A percentile compares a stretch with the other conserved stretches of the same genome.
Conservation (phyloP, 1,284 basidiomycete genomes). For the Pisolithus thermaeus region DNA sequence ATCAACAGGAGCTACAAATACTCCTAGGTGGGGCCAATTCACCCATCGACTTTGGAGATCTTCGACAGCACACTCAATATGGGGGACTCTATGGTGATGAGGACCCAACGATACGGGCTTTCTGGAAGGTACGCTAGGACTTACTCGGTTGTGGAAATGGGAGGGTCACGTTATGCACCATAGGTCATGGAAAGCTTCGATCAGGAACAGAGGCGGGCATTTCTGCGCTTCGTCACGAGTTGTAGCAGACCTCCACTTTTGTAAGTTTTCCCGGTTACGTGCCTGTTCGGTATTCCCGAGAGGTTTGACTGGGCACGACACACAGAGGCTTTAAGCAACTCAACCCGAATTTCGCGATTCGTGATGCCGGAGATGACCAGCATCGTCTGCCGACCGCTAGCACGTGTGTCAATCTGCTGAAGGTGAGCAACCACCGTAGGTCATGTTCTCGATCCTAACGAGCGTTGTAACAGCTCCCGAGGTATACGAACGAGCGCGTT, state of each 20-base stretch:
- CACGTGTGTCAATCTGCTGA: constrained; percentile 85
- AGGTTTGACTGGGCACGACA: not conserved
- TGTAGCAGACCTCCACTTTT: constrained; percentile 85
- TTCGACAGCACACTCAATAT: constrained; percentile 71
- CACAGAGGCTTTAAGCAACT: constrained; percentile 83
- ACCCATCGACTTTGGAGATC: constrained; percentile 78
- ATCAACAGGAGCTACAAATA: constrained; percentile 87
- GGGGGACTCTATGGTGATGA: constrained; percentile 70
- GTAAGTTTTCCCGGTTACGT: constrained; percentile 35
- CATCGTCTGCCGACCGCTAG: constrained; percentile 74
- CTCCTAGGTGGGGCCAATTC: constrained; percentile 80
- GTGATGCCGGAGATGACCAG: constrained; percentile 70
- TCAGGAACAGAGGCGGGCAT: constrained; percentile 62
- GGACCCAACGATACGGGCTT: constrained; percentile 64
- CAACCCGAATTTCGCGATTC: constrained; percentile 79
- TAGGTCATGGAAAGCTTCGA: constrained; percentile 71
- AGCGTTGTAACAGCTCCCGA: constrained; percentile 48
- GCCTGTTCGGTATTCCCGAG: not conserved
- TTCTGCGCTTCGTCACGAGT: constrained; percentile 87
- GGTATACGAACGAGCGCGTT: constrained; percentile 56
- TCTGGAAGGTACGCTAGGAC: constrained; percentile 61
- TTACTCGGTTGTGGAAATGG: constrained; percentile 12
- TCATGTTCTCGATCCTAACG: not conserved
- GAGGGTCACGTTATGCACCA: not conserved
- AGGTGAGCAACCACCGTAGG: constrained; percentile 38